phyloP scores from a whole-genome alignment of 441 rosid species.

The Breynia disticha region DNA sequence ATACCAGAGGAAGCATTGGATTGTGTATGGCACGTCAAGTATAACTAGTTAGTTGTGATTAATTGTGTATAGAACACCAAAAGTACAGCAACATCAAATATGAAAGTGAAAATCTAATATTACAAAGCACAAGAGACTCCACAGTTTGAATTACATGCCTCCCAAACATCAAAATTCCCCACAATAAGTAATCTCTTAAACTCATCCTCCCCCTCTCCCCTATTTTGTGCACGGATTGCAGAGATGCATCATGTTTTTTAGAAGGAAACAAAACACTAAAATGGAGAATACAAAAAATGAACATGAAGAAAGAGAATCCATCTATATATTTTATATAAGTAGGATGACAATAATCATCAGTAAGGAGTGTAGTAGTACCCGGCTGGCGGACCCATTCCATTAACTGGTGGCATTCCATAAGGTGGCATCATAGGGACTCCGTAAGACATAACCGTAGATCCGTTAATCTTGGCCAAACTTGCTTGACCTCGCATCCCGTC shows the following conservation, averaged over 20 bases:
- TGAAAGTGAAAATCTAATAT: slow-evolving; percentile 21
- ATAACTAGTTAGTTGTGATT: background rate
- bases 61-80: slow-evolving; percentile 1
- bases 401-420: slow-evolving; percentile 74
- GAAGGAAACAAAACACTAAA: slow-evolving; percentile 12
- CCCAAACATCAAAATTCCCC: slow-evolving; percentile 28
- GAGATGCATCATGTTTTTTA: slow-evolving; percentile 14
- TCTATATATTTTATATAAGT: slow-evolving; percentile 11
- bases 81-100: slow-evolving; percentile 7
- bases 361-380: slow-evolving; percentile 75
- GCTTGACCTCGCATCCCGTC: slow-evolving; percentile 93
- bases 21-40: background rate
- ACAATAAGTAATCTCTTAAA: slow-evolving; percentile 12
- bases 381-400: slow-evolving; percentile 63
- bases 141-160: slow-evolving; percentile 18
- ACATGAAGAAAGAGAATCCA: slow-evolving; percentile 20
- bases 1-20: too few species aligned
- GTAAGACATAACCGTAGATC: slow-evolving; percentile 18
- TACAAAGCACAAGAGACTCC: slow-evolving; percentile 36
- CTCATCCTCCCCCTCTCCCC: slow-evolving; percentile 10
- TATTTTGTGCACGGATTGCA: slow-evolving; percentile 17
- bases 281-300: slow-evolving; percentile 7
- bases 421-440: slow-evolving; percentile 36
- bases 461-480: slow-evolving; percentile 61
- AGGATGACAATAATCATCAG: slow-evolving; percentile 27